Conservation (phyloP, 179 eudicot species). For the Silene noctiflora region DNA sequence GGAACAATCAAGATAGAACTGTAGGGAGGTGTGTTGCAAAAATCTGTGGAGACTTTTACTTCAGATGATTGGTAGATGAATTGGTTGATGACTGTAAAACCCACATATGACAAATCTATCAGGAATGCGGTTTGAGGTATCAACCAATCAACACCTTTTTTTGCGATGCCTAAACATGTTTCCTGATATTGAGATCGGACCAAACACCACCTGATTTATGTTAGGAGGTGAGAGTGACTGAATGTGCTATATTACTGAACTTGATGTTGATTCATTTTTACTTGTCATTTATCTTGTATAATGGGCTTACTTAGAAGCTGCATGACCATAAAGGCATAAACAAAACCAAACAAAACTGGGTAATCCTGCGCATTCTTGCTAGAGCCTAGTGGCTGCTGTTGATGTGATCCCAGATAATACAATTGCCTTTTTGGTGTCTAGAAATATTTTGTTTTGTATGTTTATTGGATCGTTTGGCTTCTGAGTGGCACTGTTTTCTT, state of each 20-base stretch:
- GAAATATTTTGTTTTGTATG: neutral
- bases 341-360: neutral
- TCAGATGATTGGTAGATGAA: neutral
- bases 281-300: neutral
- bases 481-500: neutral
- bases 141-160: neutral
- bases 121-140: constrained; percentile 1
- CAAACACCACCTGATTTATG: neutral
- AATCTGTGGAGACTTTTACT: neutral
- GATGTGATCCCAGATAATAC: neutral
- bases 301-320: neutral
- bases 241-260: neutral
- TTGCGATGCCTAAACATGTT: neutral
- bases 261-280: neutral
- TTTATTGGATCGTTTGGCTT: neutral
- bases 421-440: neutral
- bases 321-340: too few species aligned
- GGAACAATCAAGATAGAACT: neutral
- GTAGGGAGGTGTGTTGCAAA: neutral
- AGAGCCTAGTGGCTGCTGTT: neutral
- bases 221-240: neutral
- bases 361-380: neutral
- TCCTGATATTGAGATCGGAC: neutral
- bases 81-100: neutral
- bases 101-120: neutral